Evolutionary conservation across 2,329 filamentous ascomycete species (phyloP).

Genomic region (Fusarium lyarnte): DNA sequence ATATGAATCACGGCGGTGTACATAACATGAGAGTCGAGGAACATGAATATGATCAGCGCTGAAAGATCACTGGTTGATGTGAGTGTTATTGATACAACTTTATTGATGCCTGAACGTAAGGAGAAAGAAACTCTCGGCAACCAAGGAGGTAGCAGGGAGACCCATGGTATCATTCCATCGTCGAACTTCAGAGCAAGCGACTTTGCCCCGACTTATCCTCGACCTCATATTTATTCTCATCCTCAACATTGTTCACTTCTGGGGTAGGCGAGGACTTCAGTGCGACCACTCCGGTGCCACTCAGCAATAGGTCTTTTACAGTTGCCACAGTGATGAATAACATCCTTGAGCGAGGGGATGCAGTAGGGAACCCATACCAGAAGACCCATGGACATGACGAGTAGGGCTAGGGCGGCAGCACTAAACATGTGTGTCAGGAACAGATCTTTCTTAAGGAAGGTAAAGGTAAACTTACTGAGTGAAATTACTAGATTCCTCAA

Average conservation of each 20-base stretch:
- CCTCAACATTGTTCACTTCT: neutral
- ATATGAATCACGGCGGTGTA: neutral
- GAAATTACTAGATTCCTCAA: conserved; percentile 14
- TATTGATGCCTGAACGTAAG: neutral
- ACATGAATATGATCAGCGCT: neutral
- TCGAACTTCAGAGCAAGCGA: neutral
- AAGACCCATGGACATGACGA: too few species aligned
- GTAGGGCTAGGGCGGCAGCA: neutral
- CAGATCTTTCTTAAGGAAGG: neutral
- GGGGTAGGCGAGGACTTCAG: conserved; percentile 23
- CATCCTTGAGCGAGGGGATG: conserved; percentile 33
- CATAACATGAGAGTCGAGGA: neutral
- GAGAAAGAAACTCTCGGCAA: neutral
- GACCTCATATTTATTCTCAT: neutral
- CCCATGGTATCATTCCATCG: conserved; percentile 6
- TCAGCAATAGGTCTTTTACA: conserved; percentile 33
- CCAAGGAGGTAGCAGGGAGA: neutral
- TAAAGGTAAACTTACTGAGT: conserved; percentile 28
- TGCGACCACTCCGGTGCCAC: conserved; percentile 36
- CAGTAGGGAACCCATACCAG: conserved; percentile 11
- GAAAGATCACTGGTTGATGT: neutral
- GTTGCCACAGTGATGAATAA: conserved; percentile 35
- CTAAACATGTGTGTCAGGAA: conserved; percentile 10
- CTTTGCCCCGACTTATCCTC: neutral
- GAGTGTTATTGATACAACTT: neutral